Evolutionary conservation across 768 basidiomycete genomes (phyloP), one percentile per base, ranked within the genome.

Genomic region (Auriscalpium orientale): DNA sequence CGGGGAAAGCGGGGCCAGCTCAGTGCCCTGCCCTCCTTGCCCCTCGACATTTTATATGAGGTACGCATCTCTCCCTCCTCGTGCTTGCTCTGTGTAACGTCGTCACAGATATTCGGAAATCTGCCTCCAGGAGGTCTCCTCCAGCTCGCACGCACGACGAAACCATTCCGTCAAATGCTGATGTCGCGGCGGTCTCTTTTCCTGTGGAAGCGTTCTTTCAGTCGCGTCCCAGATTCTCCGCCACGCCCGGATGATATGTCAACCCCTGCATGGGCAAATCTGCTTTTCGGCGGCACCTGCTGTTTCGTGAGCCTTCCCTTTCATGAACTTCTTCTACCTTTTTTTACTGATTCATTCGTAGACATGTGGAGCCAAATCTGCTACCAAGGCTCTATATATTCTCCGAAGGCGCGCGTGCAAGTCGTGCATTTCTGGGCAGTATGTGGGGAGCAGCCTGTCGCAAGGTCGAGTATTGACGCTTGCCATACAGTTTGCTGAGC

Each of bases 51-150:
- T 7, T 28, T 28, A 28, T 28, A 28, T 28, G 28, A 28, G 28
- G 28, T 28, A 28, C 28, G 28, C 2, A 28, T 28, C 4, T 4
- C 7, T 28, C 28, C 28, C 28, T 28, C 5, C 4, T 28, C 4
- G 4, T 28, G 7, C 28, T 28, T 5, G 28, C 28, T 28, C 28
- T 28, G 28, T 28, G 28, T 28, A 28, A 28, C 2, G 7, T 28
- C 4, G 4, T 7, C 28, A 2, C 18, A 70, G 72, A 67, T 73
- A 20, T 65, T 66, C 37, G 46, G 45, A 0, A 61, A 65, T 43
- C 62, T 74, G 13, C 54, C 49, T 6, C 72, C 72, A 8, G 37
- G 57, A 11, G 72, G 72, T 56, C 56, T 74, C 16, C 56, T 73
- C 43, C 33, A 54, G 16, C 64, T 73, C 5, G 55, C 63, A 12